Percentiles rank a stretch among this genome's conserved stretches.
Conservation (phyloP, 352 stramenopile genomes). For the Pythium sp. region DNA sequence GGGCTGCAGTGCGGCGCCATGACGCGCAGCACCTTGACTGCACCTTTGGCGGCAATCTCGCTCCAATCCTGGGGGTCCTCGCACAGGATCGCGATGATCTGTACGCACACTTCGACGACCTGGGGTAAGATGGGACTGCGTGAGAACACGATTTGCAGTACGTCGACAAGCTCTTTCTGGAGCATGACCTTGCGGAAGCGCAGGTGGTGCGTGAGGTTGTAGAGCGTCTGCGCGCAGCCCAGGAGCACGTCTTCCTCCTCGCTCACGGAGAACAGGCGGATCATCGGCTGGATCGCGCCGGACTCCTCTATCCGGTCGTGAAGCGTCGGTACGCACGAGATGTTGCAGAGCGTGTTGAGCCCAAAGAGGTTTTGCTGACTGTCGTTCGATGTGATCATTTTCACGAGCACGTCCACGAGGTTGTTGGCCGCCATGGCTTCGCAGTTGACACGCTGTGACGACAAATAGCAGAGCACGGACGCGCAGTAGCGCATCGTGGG, state of each 20-base stretch:
- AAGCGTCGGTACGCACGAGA: constrained; percentile 53
- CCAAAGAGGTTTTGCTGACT: constrained; percentile 70
- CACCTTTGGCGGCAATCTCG: constrained; percentile 49
- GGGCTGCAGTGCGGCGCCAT: constrained; percentile 31
- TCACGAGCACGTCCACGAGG: constrained; percentile 65
- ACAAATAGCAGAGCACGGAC: constrained; percentile 71
- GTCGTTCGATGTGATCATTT: constrained; percentile 46
- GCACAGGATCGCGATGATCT: constrained; percentile 64
- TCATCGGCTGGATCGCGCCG: constrained; percentile 39
- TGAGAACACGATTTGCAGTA: constrained; percentile 40
- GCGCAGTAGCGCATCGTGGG: constrained; percentile 69
- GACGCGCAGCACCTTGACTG: constrained; percentile 51
- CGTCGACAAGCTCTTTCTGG: constrained; percentile 50
- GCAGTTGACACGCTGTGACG: constrained; percentile 61
- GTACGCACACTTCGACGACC: constrained; percentile 60
- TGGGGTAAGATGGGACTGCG: constrained; percentile 23
- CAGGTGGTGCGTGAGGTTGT: constrained; percentile 67
- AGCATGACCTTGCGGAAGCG: constrained; percentile 57
- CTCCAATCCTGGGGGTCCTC: constrained; percentile 54
- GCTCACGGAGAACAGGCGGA: constrained; percentile 46
- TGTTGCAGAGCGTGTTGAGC: constrained; percentile 78
- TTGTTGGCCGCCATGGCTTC: constrained; percentile 68
- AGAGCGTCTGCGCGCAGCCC: constrained; percentile 61
- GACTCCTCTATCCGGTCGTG: constrained; percentile 76
- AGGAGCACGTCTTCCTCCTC: constrained; percentile 51